Evolutionary conservation across 2,329 filamentous ascomycete species (phyloP).

Genomic region (Xylariaceae sp.): DNA sequence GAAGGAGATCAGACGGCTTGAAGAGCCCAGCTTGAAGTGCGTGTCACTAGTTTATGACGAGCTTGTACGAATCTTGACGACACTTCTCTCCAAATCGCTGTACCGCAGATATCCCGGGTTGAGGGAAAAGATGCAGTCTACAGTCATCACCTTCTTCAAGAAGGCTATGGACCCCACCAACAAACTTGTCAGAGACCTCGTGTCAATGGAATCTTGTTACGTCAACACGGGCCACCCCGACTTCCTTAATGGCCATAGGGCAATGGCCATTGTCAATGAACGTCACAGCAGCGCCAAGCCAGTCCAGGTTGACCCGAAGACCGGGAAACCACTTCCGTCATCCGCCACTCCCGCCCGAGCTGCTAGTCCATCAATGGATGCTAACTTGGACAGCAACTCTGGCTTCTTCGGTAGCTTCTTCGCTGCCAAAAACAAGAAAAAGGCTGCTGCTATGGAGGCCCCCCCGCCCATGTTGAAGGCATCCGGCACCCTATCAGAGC

Average conservation of each 20-base stretch:
- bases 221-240: slow-evolving; percentile 98
- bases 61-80: slow-evolving; percentile 87
- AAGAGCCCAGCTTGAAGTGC: slow-evolving; percentile 96
- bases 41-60: slow-evolving; percentile 97
- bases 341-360: slow-evolving; percentile 64
- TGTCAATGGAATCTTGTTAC: slow-evolving; percentile 94
- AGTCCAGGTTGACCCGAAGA: slow-evolving; percentile 96
- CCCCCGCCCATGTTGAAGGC: slow-evolving; percentile 92
- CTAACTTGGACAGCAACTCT: slow-evolving; percentile 47
- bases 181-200: slow-evolving; percentile 90
- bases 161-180: slow-evolving; percentile 98
- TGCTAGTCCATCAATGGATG: slow-evolving; percentile 66
- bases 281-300: slow-evolving; percentile 77
- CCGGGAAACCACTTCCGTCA: slow-evolving; percentile 82
- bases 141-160: slow-evolving; percentile 94
- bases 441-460: slow-evolving; percentile 98
- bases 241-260: slow-evolving; percentile 92
- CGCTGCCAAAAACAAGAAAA: slow-evolving; percentile 99
- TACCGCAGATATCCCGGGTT: slow-evolving; percentile 91
- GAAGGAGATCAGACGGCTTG: slow-evolving; percentile 93
- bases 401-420: slow-evolving; percentile 99
- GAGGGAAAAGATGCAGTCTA: slow-evolving; percentile 94
- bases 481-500: slow-evolving; percentile 87
- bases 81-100: slow-evolving; percentile 81
- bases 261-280: slow-evolving; percentile 98